Conservation (phyloP, 2,329 filamentous ascomycete species). For the Lithohypha guttulata region DNA sequence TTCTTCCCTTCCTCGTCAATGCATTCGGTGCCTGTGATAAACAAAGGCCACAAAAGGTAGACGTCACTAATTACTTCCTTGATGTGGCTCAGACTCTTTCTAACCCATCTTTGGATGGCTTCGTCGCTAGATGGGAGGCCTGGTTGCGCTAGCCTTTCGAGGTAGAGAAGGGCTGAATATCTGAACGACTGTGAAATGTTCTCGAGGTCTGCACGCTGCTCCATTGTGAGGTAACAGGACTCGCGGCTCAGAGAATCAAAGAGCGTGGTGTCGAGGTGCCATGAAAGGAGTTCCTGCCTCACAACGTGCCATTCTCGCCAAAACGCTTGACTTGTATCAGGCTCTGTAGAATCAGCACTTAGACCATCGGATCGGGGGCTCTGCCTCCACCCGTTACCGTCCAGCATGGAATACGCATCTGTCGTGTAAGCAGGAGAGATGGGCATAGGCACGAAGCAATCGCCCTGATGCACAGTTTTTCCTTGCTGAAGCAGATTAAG, state of each 20-base stretch:
- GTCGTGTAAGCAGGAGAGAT: constrained; percentile 22
- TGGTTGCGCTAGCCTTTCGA: constrained; percentile 73
- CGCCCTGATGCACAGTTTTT: constrained; percentile 28
- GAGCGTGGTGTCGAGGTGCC: constrained; percentile 57
- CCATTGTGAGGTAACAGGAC: constrained; percentile 35
- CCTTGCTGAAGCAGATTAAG: constrained; percentile 74
- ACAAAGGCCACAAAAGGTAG: constrained; percentile 86
- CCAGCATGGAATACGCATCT: constrained; percentile 42
- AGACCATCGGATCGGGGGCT: constrained; percentile 19
- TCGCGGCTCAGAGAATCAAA: constrained; percentile 23
- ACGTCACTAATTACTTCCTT: constrained; percentile 72
- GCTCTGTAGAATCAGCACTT: neutral
- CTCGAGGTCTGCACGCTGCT: constrained; percentile 61
- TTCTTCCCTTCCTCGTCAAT: constrained; percentile 68
- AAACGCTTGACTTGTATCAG: constrained; percentile 52
- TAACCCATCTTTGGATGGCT: constrained; percentile 74
- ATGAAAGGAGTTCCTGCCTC: constrained; percentile 63
- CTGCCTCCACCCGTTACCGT: constrained; percentile 56
- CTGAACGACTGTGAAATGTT: constrained; percentile 86
- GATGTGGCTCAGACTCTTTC: constrained; percentile 73
- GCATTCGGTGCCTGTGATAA: constrained; percentile 82
- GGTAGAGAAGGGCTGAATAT: constrained; percentile 79
- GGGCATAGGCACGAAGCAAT: constrained; percentile 24
- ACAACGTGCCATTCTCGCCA: constrained; percentile 69
- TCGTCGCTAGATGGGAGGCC: constrained; percentile 59